Evolutionary conservation across 441 rosid species (phyloP), one percentile per base, ranked within the genome.

Genomic region (Brassica hybrid): DNA sequence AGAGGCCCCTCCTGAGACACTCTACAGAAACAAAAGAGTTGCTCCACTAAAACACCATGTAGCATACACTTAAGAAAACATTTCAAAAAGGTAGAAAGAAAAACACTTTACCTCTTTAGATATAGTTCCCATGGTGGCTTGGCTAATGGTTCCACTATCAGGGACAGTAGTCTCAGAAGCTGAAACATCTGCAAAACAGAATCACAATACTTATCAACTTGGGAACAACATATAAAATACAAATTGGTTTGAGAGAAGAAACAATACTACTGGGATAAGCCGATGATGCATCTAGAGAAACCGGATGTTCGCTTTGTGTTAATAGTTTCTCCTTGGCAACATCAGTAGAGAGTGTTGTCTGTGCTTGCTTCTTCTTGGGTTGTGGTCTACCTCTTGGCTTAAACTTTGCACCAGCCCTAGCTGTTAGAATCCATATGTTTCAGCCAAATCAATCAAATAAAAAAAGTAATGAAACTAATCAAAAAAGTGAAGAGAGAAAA

Each of bases 321-420:
- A 57, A 25, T 19, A 74, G 34, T 32, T 21, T 71, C 67, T 78
- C 83, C 41, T 61, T 75, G 72, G 27, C 12, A 75, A 27, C 56
- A 61, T 57, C 3, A 34, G 79, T 36, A 65, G 74, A 3, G 30
- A 23, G 41, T 48, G 77, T 54, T 11, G 23, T 21, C 23, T 21
- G 23, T 21, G 75, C 74, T 68, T 69, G 66, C 41, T 66, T 78
- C 79, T 82, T 85, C 62, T 69, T 76, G 10, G 83, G 86, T 34
- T 72, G 83, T 11, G 75, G 82, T 80, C 83, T 88, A 27, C 78
- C 89, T 83, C 71, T 88, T 1, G 96, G 94, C 68, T 84, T 91
- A 83, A 88, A 91, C 87, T 83, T 91, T 62, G 85, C 86, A 64
- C 83, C 87, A 66, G 84, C 73, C 17, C 77, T 71, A 45, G 77